Evolutionary conservation across 768 basidiomycete species (phyloP).

Genomic region (Coprinopsis marcescibilis): DNA sequence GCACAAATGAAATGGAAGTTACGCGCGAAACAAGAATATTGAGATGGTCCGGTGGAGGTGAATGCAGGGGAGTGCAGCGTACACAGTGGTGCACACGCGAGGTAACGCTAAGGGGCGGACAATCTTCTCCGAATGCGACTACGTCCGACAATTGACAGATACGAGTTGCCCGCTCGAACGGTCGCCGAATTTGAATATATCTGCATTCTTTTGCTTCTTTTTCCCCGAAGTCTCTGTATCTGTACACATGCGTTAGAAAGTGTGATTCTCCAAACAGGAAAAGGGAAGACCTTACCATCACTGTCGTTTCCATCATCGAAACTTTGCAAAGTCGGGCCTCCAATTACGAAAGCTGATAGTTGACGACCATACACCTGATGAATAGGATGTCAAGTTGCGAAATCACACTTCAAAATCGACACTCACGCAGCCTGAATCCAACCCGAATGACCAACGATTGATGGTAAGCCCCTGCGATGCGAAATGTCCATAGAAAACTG

Average conservation of each 20-base stretch:
- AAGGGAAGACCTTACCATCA: conserved; percentile 13
- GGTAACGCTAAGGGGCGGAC: too few relatives aligned
- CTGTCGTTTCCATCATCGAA: conserved; percentile 17
- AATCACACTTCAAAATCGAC: not conserved
- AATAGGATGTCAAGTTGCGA: conserved; percentile 1
- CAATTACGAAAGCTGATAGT: conserved; percentile 66
- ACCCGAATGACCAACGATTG: conserved; percentile 76
- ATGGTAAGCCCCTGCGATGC: conserved; percentile 77
- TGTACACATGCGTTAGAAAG: too few relatives aligned
- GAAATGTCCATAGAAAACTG: conserved; percentile 84
- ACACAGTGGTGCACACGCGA: too few relatives aligned
- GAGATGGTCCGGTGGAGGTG: not conserved
- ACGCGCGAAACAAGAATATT: not conserved
- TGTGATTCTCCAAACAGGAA: conserved; percentile 8
- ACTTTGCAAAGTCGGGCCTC: conserved; percentile 9
- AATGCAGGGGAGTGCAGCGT: too few relatives aligned
- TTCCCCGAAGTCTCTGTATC: conserved; percentile 12
- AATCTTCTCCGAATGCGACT: too few relatives aligned
- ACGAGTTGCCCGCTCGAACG: conserved; percentile 41
- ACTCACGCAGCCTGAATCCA: conserved; percentile 85
- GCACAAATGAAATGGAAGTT: too few relatives aligned
- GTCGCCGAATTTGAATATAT: conserved; percentile 53
- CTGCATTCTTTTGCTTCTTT: conserved; percentile 16
- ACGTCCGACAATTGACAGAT: conserved; percentile 41
- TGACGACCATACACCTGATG: conserved; percentile 50